Conservation (phyloP, 495 filamentous ascomycete genomes). For the Immersiella caudata region DNA sequence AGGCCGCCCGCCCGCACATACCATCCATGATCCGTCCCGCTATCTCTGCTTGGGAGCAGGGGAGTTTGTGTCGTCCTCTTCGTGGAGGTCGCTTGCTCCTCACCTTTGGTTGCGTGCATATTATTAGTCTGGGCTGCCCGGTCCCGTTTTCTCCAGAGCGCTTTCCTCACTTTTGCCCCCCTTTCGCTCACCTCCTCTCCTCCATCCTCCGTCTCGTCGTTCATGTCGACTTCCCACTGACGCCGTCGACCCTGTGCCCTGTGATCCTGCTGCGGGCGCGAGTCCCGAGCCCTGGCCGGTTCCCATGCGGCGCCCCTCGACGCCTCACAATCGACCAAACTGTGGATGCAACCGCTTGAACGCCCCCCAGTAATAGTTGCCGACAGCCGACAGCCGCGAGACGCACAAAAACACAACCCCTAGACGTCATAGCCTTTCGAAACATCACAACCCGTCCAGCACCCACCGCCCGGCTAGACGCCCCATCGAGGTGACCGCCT, state of each 20-base stretch:
- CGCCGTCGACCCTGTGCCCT: background rate
- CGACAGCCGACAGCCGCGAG: slow-evolving; percentile 23
- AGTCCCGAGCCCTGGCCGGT: background rate
- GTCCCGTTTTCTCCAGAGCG: slow-evolving; percentile 10
- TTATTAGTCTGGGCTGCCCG: slow-evolving; percentile 21
- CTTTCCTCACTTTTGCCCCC: slow-evolving; percentile 4
- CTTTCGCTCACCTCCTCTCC: background rate
- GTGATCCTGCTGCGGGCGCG: background rate
- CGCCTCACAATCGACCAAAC: slow-evolving; percentile 5
- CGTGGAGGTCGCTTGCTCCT: slow-evolving; percentile 8
- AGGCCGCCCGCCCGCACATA: background rate
- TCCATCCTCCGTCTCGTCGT: slow-evolving; percentile 1
- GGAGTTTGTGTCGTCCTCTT: background rate
- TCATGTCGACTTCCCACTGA: background rate
- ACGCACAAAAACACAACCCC: slow-evolving; percentile 9
- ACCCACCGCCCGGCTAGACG: background rate
- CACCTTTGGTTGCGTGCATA: slow-evolving; percentile 19
- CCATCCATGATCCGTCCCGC: background rate
- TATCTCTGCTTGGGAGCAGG: background rate
- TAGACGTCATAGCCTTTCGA: slow-evolving; percentile 28
- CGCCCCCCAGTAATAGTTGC: slow-evolving; percentile 13
- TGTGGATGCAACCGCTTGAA: slow-evolving; percentile 25
- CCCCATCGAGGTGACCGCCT: slow-evolving; percentile 3
- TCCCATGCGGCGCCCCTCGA: slow-evolving; percentile 16
- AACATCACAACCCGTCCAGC: background rate